These are phyloP conservation scores for Metschnikowia continentalis DNA, from an alignment of 805 yeast species.

Conservation along the genomic window DNA sequence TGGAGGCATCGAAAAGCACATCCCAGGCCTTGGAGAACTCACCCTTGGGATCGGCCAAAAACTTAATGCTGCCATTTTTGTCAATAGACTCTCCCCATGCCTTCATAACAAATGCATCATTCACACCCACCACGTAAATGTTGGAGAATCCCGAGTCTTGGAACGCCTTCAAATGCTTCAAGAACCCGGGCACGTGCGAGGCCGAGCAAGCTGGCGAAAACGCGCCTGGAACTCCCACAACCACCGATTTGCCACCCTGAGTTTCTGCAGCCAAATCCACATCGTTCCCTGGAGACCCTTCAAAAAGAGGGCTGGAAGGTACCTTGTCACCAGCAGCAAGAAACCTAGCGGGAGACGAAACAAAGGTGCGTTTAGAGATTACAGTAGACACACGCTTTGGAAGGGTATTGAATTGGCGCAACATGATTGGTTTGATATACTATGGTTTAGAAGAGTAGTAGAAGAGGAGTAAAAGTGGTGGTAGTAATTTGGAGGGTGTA, in stretches of 20 bases:
- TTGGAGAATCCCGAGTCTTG: constrained; percentile 61
- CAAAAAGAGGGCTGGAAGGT: constrained; percentile 55
- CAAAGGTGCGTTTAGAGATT: constrained; percentile 11
- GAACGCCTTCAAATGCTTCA: constrained; percentile 48
- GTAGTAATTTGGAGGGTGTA: too few relatives aligned
- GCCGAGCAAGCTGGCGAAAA: constrained; percentile 78
- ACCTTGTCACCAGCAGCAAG: constrained; percentile 57
- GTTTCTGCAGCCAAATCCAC: constrained; percentile 51
- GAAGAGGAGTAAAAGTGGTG: too few relatives aligned
- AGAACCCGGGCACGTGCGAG: constrained; percentile 69
- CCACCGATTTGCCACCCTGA: constrained; percentile 46
- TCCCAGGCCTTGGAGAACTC: constrained; percentile 65
- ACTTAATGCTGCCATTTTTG: constrained; percentile 35
- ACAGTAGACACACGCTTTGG: not conserved
- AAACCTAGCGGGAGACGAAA: constrained; percentile 17
- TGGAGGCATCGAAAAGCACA: constrained; percentile 68
- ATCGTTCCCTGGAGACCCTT: constrained; percentile 61
- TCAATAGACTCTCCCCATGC: constrained; percentile 63
- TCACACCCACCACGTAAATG: constrained; percentile 70
- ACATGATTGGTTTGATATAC: too few relatives aligned
- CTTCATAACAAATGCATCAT: constrained; percentile 79
- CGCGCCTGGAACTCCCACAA: constrained; percentile 56
- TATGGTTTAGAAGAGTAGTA: too few relatives aligned
- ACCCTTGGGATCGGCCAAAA: constrained; percentile 79
- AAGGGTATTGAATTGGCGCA: not conserved